Conservation (phyloP, 805 yeast genomes). For the Cyberlindnera amylophila region DNA sequence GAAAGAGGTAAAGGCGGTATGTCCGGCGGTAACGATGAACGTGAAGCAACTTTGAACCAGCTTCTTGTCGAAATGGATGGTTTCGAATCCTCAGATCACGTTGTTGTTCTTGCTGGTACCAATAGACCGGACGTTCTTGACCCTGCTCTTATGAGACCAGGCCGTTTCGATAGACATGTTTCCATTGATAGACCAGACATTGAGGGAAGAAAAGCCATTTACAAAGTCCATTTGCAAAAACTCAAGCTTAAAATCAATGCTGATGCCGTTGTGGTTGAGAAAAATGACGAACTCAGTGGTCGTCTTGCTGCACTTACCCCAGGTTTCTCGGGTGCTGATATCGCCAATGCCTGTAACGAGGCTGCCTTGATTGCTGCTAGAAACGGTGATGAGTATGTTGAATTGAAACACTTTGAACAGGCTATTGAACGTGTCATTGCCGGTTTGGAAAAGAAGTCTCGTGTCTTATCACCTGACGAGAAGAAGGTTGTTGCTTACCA, state of each 20-base stretch:
- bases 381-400: conserved; percentile 57
- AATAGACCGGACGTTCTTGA: conserved; percentile 90
- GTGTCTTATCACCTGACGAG: conserved; percentile 74
- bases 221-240: conserved; percentile 70
- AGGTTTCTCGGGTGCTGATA: conserved; percentile 95
- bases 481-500: conserved; percentile 87
- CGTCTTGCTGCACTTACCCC: conserved; percentile 90
- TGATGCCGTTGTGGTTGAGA: conserved; percentile 37
- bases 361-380: conserved; percentile 94
- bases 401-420: conserved; percentile 74
- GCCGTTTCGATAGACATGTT: conserved; percentile 89
- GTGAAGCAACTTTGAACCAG: conserved; percentile 91
- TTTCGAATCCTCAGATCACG: conserved; percentile 80
- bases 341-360: conserved; percentile 91
- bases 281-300: conserved; percentile 65
- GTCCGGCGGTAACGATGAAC: conserved; percentile 86
- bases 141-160: conserved; percentile 88
- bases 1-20: conserved; percentile 68
- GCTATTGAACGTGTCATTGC: conserved; percentile 94
- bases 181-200: conserved; percentile 83
- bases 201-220: conserved; percentile 85
- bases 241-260: conserved; percentile 44
- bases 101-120: conserved; percentile 92
- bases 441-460: conserved; percentile 85
- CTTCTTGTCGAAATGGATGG: conserved; percentile 95